These are phyloP conservation scores for Castanopsis chinensis DNA, from an alignment of 306 rosid genomes.

Conservation along the genomic window DNA sequence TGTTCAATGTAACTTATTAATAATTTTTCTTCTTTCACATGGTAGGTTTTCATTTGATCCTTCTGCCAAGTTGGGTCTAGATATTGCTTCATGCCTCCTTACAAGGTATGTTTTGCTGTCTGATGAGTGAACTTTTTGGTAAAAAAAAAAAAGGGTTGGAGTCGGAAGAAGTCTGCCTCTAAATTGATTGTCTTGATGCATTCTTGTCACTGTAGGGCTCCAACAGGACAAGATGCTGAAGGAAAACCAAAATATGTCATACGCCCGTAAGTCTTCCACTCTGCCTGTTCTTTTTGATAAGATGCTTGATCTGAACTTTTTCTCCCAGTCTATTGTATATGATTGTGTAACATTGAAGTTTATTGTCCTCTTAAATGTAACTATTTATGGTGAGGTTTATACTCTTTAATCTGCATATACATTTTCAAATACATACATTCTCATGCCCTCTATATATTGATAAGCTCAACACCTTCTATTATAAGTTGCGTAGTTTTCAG, in stretches of 20 bases:
- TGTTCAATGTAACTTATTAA: slow-evolving; percentile 3
- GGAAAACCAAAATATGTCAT: slow-evolving; percentile 71
- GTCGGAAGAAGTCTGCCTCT: neutral
- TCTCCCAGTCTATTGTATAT: neutral
- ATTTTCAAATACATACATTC: neutral
- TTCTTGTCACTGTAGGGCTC: slow-evolving; percentile 56
- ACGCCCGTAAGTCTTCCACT: slow-evolving; percentile 87
- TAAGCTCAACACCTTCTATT: neutral
- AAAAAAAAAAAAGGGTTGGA: neutral
- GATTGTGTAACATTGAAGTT: neutral
- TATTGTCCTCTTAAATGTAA: neutral
- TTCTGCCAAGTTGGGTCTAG: slow-evolving; percentile 63
- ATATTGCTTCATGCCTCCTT: slow-evolving; percentile 76
- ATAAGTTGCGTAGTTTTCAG: neutral
- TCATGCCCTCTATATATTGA: neutral
- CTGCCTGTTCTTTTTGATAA: slow-evolving; percentile 18
- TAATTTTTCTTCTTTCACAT: slow-evolving; percentile 11
- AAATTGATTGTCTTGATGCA: slow-evolving; percentile 7
- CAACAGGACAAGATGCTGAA: slow-evolving; percentile 71
- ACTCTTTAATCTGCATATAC: neutral
- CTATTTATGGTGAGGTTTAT: neutral
- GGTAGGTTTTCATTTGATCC: slow-evolving; percentile 91
- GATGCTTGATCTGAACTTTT: slow-evolving; percentile 13
- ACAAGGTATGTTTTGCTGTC: slow-evolving; percentile 57
- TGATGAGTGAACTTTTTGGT: neutral